phyloP scores from a whole-genome alignment of 2,329 filamentous ascomycete species.

The Nothopassalora personata region DNA sequence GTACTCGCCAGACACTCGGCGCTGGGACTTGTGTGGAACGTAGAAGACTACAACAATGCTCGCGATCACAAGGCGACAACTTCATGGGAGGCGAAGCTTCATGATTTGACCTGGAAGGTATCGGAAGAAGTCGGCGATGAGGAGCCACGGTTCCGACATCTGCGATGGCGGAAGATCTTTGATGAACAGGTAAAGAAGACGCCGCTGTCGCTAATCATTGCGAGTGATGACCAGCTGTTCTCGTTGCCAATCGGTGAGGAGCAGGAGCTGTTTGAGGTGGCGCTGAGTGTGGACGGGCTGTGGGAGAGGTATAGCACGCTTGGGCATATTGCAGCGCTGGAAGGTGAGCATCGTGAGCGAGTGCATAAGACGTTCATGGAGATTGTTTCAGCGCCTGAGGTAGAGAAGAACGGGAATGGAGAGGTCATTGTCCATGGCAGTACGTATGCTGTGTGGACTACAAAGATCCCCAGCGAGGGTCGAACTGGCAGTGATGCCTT shows the following conservation, averaged over 20 bases:
- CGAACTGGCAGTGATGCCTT: constrained; percentile 14
- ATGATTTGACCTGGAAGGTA: constrained; percentile 53
- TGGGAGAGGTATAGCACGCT: constrained; percentile 62
- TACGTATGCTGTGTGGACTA: constrained; percentile 61
- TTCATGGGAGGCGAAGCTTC: constrained; percentile 58
- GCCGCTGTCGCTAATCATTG: constrained; percentile 40
- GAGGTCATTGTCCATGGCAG: constrained; percentile 60
- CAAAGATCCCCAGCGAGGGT: constrained; percentile 35
- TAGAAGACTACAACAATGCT: constrained; percentile 54
- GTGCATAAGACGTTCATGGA: constrained; percentile 50
- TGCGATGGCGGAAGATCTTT: constrained; percentile 61
- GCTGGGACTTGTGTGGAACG: constrained; percentile 64
- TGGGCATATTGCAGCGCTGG: constrained; percentile 60
- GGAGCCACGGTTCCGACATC: constrained; percentile 60
- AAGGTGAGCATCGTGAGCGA: constrained; percentile 47
- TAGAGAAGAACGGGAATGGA: constrained; percentile 55
- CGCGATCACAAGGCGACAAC: constrained; percentile 51
- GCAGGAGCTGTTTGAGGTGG: constrained; percentile 52
- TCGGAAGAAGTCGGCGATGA: constrained; percentile 55
- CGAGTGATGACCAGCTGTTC: constrained; percentile 50
- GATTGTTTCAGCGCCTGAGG: constrained; percentile 49
- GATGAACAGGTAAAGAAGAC: constrained; percentile 52
- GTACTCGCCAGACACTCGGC: constrained; percentile 56
- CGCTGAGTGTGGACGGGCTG: constrained; percentile 54
- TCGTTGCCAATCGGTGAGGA: constrained; percentile 57